phyloP scores from a whole-genome alignment of 1,284 basidiomycete species.

The Coriolopsis trogii region DNA sequence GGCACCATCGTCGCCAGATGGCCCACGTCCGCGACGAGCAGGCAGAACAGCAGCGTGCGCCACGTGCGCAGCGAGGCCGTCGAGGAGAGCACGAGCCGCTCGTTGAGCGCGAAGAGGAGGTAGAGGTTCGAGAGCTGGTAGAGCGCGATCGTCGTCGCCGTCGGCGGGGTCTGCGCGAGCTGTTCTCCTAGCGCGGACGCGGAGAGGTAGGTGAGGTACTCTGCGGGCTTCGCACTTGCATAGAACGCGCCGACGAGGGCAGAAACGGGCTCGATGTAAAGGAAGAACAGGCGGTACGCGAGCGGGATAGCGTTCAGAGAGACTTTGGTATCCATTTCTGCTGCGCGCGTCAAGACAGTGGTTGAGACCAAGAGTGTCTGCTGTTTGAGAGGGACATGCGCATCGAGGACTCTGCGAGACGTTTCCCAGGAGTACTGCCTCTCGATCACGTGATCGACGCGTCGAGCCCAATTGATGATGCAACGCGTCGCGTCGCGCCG shows the following conservation, averaged over 20 bases:
- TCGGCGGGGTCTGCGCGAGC: slow-evolving; percentile 28
- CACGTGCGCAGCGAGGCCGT: slow-evolving; percentile 45
- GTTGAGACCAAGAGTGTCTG: too few relatives aligned
- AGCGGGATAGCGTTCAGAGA: slow-evolving; percentile 16
- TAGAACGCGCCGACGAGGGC: slow-evolving; percentile 53
- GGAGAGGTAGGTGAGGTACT: slow-evolving; percentile 45
- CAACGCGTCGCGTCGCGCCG: too few relatives aligned
- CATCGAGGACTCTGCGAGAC: neutral
- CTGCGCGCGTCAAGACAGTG: too few relatives aligned
- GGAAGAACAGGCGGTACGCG: slow-evolving; percentile 48
- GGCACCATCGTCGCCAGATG: slow-evolving; percentile 52
- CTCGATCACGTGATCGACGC: slow-evolving; percentile 55
- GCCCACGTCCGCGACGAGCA: slow-evolving; percentile 52
- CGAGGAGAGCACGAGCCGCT: slow-evolving; percentile 51
- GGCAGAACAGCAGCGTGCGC: slow-evolving; percentile 45
- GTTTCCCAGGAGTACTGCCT: too few relatives aligned
- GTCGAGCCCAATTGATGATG: slow-evolving; percentile 9
- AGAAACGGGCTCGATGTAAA: slow-evolving; percentile 54
- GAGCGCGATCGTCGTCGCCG: slow-evolving; percentile 43
- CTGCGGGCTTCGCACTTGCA: slow-evolving; percentile 41
- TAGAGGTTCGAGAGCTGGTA: slow-evolving; percentile 55
- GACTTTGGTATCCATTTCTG: neutral
- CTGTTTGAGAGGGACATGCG: neutral
- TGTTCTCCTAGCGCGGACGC: neutral
- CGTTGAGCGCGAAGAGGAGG: slow-evolving; percentile 55